Evolutionary conservation across 2,329 filamentous ascomycete species (phyloP).

Genomic region (Trichothecium roseum): DNA sequence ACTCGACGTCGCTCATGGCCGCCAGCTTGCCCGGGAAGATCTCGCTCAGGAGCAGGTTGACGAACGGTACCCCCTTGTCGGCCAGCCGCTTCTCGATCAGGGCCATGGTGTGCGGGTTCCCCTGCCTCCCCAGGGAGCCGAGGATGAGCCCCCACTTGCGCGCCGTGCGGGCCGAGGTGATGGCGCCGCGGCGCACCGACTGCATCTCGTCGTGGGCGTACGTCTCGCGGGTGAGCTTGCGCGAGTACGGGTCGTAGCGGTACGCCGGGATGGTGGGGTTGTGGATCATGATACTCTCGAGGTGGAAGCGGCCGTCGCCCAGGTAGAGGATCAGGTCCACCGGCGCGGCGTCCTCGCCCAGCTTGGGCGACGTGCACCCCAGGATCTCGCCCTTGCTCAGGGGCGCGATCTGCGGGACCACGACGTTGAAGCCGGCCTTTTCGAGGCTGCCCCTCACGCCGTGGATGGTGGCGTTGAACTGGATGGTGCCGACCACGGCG

Average conservation of each 20-base stretch:
- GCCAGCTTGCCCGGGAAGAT: slow-evolving; percentile 95
- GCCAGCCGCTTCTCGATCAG: slow-evolving; percentile 73
- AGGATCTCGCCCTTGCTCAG: slow-evolving; percentile 92
- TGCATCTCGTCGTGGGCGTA: slow-evolving; percentile 93
- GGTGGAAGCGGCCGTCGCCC: slow-evolving; percentile 87
- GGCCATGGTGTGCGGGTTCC: slow-evolving; percentile 85
- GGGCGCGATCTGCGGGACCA: slow-evolving; percentile 88
- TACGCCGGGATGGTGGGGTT: slow-evolving; percentile 87
- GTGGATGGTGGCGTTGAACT: slow-evolving; percentile 96
- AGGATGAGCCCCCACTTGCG: slow-evolving; percentile 92
- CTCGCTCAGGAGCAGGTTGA: slow-evolving; percentile 83
- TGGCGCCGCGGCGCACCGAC: slow-evolving; percentile 64
- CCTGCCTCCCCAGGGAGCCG: slow-evolving; percentile 84
- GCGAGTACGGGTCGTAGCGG: slow-evolving; percentile 92
- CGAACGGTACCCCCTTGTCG: slow-evolving; percentile 62
- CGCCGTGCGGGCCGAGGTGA: slow-evolving; percentile 63
- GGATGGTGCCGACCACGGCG: slow-evolving; percentile 91
- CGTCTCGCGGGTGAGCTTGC: slow-evolving; percentile 79
- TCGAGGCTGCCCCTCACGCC: slow-evolving; percentile 70
- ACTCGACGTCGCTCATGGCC: slow-evolving; percentile 88
- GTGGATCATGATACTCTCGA: slow-evolving; percentile 98
- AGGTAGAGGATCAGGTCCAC: slow-evolving; percentile 80
- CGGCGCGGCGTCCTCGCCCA: slow-evolving; percentile 43
- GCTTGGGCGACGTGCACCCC: slow-evolving; percentile 83
- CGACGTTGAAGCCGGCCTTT: slow-evolving; percentile 70